Base-by-base conservation (phyloP, 805 yeast genomes). In the Starmerella kuoi region DNA sequence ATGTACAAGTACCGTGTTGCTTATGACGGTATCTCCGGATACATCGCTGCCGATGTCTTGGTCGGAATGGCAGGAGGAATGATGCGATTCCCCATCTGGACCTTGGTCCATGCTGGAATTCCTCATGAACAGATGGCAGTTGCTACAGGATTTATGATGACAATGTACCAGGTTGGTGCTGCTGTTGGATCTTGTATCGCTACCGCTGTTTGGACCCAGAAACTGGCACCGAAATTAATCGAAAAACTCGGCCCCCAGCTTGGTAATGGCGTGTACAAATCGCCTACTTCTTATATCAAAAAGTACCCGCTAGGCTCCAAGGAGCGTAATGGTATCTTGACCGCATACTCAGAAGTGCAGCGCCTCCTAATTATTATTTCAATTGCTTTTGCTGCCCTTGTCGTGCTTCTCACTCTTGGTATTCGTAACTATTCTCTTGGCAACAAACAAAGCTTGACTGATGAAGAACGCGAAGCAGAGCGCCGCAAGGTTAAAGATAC, bases 51-150 rank as follows among this genome's bases (percentile, higher is more conserved):
- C 4, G 66, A 74, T 49, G 72, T 77, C 55, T 54, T 79, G 18
- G 59, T 77, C 52, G 87, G 87, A 50, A 68, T 79, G 43, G 86
- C 84, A 52, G 82, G 82, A 35, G 83, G 83, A 21, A 73, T 79
- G 59, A 74, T 77, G 64, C 74, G 80, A 11, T 77, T 75, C 54
- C 68, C 79, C 5, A 67, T 74, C 15, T 79, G 74, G 55, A 74
- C 74, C 5, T 68, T 80, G 32, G 69, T 75, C 46, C 76, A 73
- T 53, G 64, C 83, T 0, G 65, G 73, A 41, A 67, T 74, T 31
- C 70, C 65, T 48, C 86, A 77, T 59, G 76, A 73, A 55, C 69
- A 72, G 60, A 72, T 77, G 77, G 82, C 82, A 12, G 68, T 73
- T 35, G 68, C 73, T 24, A 69, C 76, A 35, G 68, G 82, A 1